Evolutionary conservation across 441 rosid genomes (phyloP), one percentile per base, ranked within the genome.

Genomic region (Pelargonium citronellum): DNA sequence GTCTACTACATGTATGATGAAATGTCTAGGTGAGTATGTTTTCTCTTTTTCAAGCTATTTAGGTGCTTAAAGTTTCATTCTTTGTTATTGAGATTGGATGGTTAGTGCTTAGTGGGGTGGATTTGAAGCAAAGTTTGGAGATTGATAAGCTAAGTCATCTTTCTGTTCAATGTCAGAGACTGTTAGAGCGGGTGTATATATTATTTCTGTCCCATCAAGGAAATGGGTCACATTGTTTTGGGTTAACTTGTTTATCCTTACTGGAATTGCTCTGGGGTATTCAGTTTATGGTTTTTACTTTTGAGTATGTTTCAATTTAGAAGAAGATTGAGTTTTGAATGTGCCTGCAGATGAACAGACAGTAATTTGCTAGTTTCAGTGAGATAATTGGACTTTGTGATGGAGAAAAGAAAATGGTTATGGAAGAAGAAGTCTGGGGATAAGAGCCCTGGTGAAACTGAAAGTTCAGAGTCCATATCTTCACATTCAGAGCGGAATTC

Each of bases 321-420:
- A 53, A 53, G 17, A n/a, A n/a, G 17, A 15, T 15, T 16, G 20
- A 53, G 20, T 16, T 53, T 15, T 53, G 60, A 53, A 53, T 16
- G 60, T 53, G 20, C 22, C 20, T 16, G 60, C 60, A 53, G 22
- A 53, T 53, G 22, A 53, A 7, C 60, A 4, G 16, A 12, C 20
- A 15, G 60, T 53, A 53, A 53, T 16, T 44, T 64, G 84, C 53
- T 63, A 67, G 72, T 53, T 41, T 34, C 73, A 19, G 65, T 61
- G 37, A 22, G 65, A 12, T 72, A 70, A 73, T 76, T 74, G 77
- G 83, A 61, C 73, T 46, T 79, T 72, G 66, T 75, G 68, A 90
- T 90, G 94, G 96, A 90, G 73, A 77, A 94, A 68, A 79, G 94
- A 67, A 87, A 90, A 70, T 91, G 98, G 96, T 67, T 92, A 53